Base-by-base conservation (phyloP, 768 basidiomycete species). In the Kwoniella dejecticola region DNA sequence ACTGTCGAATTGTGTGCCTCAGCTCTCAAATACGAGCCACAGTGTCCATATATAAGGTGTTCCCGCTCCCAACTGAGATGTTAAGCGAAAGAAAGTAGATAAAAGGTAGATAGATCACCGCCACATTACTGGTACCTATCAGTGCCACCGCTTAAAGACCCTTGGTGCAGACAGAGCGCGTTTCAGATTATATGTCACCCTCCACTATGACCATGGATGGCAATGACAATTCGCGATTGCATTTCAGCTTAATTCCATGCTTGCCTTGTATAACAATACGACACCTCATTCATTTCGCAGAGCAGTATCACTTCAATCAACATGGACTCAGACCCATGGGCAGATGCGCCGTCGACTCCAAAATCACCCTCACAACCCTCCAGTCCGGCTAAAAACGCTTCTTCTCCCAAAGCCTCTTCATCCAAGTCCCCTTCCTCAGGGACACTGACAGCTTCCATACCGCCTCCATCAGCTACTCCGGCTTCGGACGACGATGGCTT, bases 251-350 rank as follows among this genome's bases (percentile, higher is more conserved):
- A 15, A 36, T 36, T 7, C 33, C 7, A 7, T 36, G 7, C 33
- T 7, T 36, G 15, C 15, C 33, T 36, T n/a, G n/a, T n/a, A n/a
- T n/a, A n/a, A n/a, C n/a, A n/a, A n/a, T n/a, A n/a, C n/a, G n/a
- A n/a, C n/a, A n/a, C n/a, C n/a, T n/a, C n/a, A n/a, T n/a, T n/a
- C n/a, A n/a, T n/a, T n/a, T n/a, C n/a, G n/a, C n/a, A n/a, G n/a
- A n/a, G n/a, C n/a, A n/a, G n/a, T n/a, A n/a, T n/a, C n/a, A n/a
- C n/a, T n/a, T n/a, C n/a, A n/a, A n/a, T n/a, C n/a, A 50, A 19
- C 27, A 72, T 70, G 69, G 68, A 73, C 19, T 52, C 58, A 2
- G 71, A 73, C 54, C 73, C 73, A 58, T 75, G 73, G 73, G 73
- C 73, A 52, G 68, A 75, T 47, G 52, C 64, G 6, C 68, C 71